Evolutionary conservation across 768 basidiomycete genomes (phyloP), one percentile per base, ranked within the genome.

Genomic region (Leccinum truebloodii): DNA sequence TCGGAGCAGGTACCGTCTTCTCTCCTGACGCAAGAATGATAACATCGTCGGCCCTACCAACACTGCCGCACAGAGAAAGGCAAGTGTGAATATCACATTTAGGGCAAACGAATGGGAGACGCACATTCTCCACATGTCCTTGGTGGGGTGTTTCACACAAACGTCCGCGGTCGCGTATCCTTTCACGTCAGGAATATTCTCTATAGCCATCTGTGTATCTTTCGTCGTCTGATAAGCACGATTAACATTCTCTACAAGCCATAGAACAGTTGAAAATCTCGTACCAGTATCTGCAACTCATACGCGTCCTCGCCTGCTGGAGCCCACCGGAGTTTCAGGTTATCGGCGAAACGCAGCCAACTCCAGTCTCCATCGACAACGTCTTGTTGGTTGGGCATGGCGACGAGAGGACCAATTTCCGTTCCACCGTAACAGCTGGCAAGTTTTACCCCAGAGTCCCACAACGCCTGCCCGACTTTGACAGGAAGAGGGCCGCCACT

Each of bases 101-200:
- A 1, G 22, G 0, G 4, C 1, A 20, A 20, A 39, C 1, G 3
- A 46, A 5, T 4, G 6, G 12, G 12, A 0, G 4, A 55, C 73
- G 13, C 37, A 66, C 39, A 83, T 66, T 55, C 65, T 75, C 74
- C 72, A 85, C 22, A 75, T 51, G 1, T 77, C 71, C 9, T 75
- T 78, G 0, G 76, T 77, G 0, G 83, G 80, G 63, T 84, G 83
- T 24, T 76, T 74, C 0, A 74, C 58, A n/a, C 83, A 69, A 3
- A 83, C 53, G 63, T 83, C 83, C 1, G 72, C 67, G 1, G 81
- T 81, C 3, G 79, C 72, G 49, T 80, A 82, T 10, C 76, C 80
- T 22, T 71, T 68, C 13, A 64, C 63, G 3, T 80, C 82, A 2
- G 75, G 64, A 2, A 78, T 55, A 62, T 83, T 83, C 46, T 73